Conservation (phyloP, 352 stramenopile genomes). For the Phytophthora fragariae region DNA sequence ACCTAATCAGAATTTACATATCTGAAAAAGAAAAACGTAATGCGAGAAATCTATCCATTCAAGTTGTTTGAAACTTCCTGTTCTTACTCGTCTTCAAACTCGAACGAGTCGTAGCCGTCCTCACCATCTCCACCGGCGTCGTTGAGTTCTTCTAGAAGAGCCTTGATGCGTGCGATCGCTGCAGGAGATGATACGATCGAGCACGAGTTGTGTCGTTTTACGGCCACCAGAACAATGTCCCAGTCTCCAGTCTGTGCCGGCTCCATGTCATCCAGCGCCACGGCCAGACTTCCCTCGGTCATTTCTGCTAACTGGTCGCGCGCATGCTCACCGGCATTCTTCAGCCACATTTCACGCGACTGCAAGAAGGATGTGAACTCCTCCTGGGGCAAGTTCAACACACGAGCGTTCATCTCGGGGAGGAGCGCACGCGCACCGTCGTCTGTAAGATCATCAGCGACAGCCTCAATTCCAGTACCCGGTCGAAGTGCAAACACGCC, state of each 20-base stretch:
- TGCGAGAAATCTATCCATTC: constrained; percentile 18
- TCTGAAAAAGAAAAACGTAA: background rate
- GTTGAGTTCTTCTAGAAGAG: constrained; percentile 76
- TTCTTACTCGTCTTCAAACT: constrained; percentile 65
- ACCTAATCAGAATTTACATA: no score
- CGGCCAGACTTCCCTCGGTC: constrained; percentile 65
- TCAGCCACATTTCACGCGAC: constrained; percentile 80
- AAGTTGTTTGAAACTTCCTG: constrained; percentile 2
- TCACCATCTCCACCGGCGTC: constrained; percentile 55
- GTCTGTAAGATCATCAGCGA: constrained; percentile 65
- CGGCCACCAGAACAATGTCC: constrained; percentile 64
- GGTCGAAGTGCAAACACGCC: constrained; percentile 61
- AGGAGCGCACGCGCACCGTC: constrained; percentile 70
- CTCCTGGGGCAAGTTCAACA: constrained; percentile 66
- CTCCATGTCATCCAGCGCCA: constrained; percentile 86
- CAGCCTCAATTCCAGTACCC: constrained; percentile 28
- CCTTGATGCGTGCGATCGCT: constrained; percentile 74
- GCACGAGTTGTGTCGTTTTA: constrained; percentile 83
- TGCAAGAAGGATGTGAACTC: constrained; percentile 72
- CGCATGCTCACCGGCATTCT: constrained; percentile 70
- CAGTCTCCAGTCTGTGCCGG: constrained; percentile 76
- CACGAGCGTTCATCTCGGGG: constrained; percentile 53
- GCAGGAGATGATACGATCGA: constrained; percentile 69
- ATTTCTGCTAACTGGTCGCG: constrained; percentile 58
- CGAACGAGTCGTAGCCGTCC: constrained; percentile 85